Base-by-base conservation (phyloP, 345 rosid species). In the Citrus unshiu region DNA sequence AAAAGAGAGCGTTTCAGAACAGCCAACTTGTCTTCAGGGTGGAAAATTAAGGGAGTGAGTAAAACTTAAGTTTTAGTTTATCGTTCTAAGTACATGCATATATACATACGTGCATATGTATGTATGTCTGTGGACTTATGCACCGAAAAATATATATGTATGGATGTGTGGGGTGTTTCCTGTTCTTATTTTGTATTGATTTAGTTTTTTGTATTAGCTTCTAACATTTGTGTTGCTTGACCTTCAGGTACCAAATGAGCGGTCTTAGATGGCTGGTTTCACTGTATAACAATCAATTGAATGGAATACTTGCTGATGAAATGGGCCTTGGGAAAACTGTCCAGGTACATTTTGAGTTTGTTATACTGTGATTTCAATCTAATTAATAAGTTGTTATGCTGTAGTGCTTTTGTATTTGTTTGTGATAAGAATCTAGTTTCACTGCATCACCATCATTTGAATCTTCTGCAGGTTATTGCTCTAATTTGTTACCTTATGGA, bases 271-370 rank as follows among this genome's bases (percentile, higher is more conserved):
- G 98, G 98, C 83, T 94, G 85, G 92, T 94, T 80, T 94, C 98
- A 56, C 82, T 94, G 54, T 91, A 94, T 86, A 92, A 93, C 81
- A 94, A 93, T 82, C 93, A 94, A 85, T 83, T 94, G 76, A 94
- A 94, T 86, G 98, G 97, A 35, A 94, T 94, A 76, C 92, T 94
- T 73, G 98, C 98, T 83, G 98, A 94, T 89, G 98, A 94, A 86
- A 94, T 94, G 98, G 98, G 98, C 75, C 95, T 94, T 61, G 98
- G 98, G 40, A 94, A 94, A 93, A 94, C 98, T 75, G 98, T 94
- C 80, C 98, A 94, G 97, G 97, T 89, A 81, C 66, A 3, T 49
- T 73, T 29, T 79, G 51, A 67, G 75, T 37, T 37, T 59, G 6
- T 78, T 68, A 30, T 65, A 29, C 54, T 78, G 29, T 32, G n/a